Conservation (phyloP, 2,329 filamentous ascomycete genomes). For the Berkeleyomyces basicola region DNA sequence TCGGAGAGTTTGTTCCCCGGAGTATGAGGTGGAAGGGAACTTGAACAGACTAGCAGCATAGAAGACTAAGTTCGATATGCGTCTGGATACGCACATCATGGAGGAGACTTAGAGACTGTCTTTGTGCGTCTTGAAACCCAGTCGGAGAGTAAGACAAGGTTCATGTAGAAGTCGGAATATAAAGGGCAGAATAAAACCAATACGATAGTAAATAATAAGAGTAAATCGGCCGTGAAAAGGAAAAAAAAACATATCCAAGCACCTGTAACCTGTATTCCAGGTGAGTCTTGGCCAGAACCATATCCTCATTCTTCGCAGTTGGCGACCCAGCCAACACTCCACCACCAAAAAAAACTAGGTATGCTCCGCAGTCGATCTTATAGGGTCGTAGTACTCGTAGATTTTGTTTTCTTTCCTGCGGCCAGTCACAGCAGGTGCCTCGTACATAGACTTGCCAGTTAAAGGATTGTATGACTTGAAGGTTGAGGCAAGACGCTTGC, state of each 20-base stretch:
- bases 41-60: no score
- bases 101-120: not conserved
- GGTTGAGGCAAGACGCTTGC: slow-evolving; percentile 41
- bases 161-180: not conserved
- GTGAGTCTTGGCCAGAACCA: not conserved
- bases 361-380: slow-evolving; percentile 14
- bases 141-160: not conserved
- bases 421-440: slow-evolving; percentile 36
- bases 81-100: no score
- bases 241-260: not conserved
- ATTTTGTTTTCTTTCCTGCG: slow-evolving; percentile 27
- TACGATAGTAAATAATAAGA: not conserved
- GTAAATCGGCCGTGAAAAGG: not conserved
- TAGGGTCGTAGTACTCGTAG: slow-evolving; percentile 43
- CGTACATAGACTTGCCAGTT: slow-evolving; percentile 38
- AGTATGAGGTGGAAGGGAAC: no score
- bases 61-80: no score
- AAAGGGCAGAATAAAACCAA: not conserved
- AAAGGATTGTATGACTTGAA: slow-evolving; percentile 35
- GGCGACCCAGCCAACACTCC: not conserved
- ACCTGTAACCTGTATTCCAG: not conserved
- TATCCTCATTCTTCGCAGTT: not conserved
- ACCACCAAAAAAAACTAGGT: not conserved
- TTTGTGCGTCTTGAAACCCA: not conserved
- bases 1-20: not conserved